Evolutionary conservation across 306 rosid species (phyloP).

Genomic region (Acacia crassicarpa): DNA sequence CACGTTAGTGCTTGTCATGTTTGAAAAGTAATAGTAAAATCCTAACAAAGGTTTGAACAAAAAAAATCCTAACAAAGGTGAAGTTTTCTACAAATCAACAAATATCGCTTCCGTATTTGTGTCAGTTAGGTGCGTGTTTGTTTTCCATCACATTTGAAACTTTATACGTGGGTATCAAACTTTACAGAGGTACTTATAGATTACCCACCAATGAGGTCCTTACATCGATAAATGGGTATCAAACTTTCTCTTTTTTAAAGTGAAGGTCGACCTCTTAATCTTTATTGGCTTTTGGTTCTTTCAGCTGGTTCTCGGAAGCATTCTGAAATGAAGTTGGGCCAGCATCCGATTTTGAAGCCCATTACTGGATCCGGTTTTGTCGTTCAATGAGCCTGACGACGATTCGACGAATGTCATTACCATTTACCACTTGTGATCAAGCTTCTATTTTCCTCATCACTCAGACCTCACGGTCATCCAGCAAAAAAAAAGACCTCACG

Average conservation of each 20-base stretch:
- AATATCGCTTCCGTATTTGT: background rate
- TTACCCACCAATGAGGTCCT: too few relatives aligned
- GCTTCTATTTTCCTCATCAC: slow-evolving; percentile 12
- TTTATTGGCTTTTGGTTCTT: too few relatives aligned
- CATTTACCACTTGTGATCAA: background rate
- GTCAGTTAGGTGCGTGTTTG: too few relatives aligned
- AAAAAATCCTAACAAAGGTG: background rate
- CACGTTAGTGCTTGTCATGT: background rate
- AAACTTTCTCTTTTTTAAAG: too few relatives aligned
- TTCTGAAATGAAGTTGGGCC: background rate
- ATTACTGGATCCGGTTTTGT: background rate
- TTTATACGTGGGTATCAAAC: too few relatives aligned
- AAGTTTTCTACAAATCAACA: background rate
- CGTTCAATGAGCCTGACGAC: slow-evolving; percentile 19
- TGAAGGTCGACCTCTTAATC: too few relatives aligned
- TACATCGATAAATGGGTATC: too few relatives aligned
- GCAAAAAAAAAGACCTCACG: too few relatives aligned
- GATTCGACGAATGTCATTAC: background rate
- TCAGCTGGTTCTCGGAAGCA: background rate
- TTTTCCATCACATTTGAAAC: too few relatives aligned
- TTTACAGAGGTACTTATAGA: too few relatives aligned
- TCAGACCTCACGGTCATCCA: background rate
- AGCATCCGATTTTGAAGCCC: background rate
- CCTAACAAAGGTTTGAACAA: background rate
- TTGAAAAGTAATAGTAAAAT: background rate